phyloP scores from a whole-genome alignment of 768 basidiomycete genomes.

The Tylopilus felleus region DNA sequence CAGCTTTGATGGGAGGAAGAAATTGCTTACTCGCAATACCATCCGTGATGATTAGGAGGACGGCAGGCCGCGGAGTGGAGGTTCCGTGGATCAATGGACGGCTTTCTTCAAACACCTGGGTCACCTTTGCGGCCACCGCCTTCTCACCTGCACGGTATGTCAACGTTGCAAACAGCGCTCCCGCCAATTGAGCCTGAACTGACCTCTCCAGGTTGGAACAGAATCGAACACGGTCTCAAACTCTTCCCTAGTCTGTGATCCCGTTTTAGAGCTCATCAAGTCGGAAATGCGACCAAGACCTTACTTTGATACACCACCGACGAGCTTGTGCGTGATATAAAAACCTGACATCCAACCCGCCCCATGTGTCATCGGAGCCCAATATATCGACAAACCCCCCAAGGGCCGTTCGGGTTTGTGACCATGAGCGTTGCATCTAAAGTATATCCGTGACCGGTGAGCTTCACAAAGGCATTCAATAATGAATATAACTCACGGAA shows the following conservation, averaged over 20 bases:
- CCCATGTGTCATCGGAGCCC: conserved; percentile 14
- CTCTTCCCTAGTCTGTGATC: conserved; percentile 14
- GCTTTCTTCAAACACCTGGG: conserved; percentile 18
- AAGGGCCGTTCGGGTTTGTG: conserved; percentile 21
- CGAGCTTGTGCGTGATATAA: conserved; percentile 7
- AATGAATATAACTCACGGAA: conserved; percentile 10
- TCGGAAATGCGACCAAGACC: neutral
- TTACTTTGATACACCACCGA: conserved; percentile 10
- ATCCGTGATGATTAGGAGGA: conserved; percentile 21
- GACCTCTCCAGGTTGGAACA: conserved; percentile 17
- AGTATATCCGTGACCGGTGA: neutral
- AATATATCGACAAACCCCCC: conserved; percentile 10
- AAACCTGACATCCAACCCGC: conserved; percentile 18
- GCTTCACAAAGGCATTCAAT: neutral
- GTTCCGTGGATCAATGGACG: conserved; percentile 3
- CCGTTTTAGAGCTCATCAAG: neutral
- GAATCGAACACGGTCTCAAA: conserved; percentile 21
- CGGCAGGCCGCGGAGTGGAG: conserved; percentile 4
- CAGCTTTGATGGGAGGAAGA: neutral
- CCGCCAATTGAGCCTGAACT: neutral
- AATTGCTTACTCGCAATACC: conserved; percentile 15
- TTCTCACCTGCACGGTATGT: conserved; percentile 12
- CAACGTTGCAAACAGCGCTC: neutral
- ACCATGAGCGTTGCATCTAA: conserved; percentile 23
- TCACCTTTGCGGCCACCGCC: conserved; percentile 15